Conservation (phyloP, 345 rosid species). For the Alliaria petiolata region DNA sequence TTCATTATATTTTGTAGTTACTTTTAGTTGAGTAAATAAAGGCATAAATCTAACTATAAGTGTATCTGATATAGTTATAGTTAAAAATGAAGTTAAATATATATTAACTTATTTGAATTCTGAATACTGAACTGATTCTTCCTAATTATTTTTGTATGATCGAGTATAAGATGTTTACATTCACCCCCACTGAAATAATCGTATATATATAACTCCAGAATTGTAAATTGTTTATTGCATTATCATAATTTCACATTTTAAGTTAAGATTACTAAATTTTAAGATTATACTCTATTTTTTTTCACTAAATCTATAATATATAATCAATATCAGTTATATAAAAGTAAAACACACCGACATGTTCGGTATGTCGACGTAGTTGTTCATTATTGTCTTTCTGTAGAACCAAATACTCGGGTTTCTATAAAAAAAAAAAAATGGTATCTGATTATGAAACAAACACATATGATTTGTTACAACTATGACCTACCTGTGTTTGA, state of each 20-base stretch:
- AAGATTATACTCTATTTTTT: neutral
- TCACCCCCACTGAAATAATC: too few relatives aligned
- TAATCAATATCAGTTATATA: neutral
- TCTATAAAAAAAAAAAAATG: neutral
- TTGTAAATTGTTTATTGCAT: neutral
- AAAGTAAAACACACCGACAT: neutral
- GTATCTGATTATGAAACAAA: neutral
- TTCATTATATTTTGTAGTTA: too few relatives aligned
- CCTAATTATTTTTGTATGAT: neutral
- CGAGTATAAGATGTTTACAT: neutral
- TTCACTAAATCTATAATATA: neutral
- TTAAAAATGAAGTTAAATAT: too few relatives aligned
- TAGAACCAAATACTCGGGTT: neutral
- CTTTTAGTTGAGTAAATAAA: too few relatives aligned
- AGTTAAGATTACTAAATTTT: neutral
- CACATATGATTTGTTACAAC: constrained; percentile 20
- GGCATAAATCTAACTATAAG: too few relatives aligned
- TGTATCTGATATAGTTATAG: too few relatives aligned
- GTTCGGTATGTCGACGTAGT: constrained; percentile 5
- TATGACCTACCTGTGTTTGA: constrained; percentile 18
- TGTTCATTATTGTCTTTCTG: neutral
- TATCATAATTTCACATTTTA: neutral
- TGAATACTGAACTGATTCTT: neutral
- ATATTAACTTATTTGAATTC: neutral
- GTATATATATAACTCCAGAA: too few relatives aligned